These are phyloP conservation scores for Parsonsia alboflavescens DNA, from an alignment of 257 asterid genomes.

Conservation along the genomic window DNA sequence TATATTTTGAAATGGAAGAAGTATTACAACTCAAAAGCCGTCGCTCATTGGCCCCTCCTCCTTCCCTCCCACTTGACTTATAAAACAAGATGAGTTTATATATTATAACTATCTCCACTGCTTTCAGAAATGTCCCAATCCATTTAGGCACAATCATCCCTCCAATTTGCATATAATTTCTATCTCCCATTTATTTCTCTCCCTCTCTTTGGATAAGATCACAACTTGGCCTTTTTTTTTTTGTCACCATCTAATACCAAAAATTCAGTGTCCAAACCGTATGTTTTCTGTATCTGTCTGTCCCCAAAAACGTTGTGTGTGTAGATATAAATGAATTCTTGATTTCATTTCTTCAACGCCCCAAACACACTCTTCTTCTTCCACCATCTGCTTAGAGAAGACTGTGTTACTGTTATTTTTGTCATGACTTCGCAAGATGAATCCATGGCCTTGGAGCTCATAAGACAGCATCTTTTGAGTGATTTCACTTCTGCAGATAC, in stretches of 20 bases:
- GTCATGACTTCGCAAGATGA: conserved; percentile 29
- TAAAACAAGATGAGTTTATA: neutral
- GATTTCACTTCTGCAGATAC: conserved; percentile 37
- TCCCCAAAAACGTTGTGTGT: neutral
- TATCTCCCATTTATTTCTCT: neutral
- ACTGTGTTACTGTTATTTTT: neutral
- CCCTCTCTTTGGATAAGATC: neutral
- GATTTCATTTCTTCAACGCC: neutral
- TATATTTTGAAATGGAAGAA: no score
- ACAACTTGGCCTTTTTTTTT: neutral
- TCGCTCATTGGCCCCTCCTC: neutral
- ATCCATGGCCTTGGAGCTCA: conserved; percentile 43
- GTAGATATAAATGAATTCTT: neutral
- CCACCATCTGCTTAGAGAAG: neutral
- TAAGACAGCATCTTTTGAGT: conserved; percentile 48
- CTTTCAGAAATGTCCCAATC: neutral
- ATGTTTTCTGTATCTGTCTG: neutral
- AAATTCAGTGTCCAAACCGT: conserved; percentile 3
- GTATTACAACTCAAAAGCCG: neutral
- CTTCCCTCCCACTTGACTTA: conserved; percentile 1
- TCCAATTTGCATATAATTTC: neutral
- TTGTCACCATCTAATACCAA: no score
- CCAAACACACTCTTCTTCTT: neutral
- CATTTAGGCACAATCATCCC: neutral
- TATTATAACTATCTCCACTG: neutral